Conservation (phyloP, 2,329 filamentous ascomycete species). For the Cordyceps javanica region DNA sequence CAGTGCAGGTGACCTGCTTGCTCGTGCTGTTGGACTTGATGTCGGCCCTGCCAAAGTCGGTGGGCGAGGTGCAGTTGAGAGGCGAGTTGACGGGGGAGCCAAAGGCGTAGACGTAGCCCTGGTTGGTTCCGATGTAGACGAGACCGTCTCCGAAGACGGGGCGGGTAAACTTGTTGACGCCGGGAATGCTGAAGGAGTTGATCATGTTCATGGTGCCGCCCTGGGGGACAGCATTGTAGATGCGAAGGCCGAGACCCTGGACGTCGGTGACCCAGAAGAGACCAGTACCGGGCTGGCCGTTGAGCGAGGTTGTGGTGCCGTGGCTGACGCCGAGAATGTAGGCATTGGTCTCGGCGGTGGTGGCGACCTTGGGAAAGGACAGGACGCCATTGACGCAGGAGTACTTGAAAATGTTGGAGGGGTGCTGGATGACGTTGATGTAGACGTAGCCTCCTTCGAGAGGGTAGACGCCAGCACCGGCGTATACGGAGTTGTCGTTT, state of each 20-base stretch:
- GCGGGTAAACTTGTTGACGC: conserved; percentile 49
- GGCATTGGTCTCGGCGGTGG: conserved; percentile 43
- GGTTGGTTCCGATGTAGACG: conserved; percentile 46
- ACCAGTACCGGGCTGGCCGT: conserved; percentile 47
- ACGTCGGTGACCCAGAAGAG: conserved; percentile 52
- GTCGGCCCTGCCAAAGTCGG: conserved; percentile 40
- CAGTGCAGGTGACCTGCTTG: conserved; percentile 39
- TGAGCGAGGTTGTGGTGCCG: conserved; percentile 49
- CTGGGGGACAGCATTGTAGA: conserved; percentile 46
- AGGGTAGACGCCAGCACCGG: conserved; percentile 41
- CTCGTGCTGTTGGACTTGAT: conserved; percentile 28
- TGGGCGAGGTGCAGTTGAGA: conserved; percentile 45
- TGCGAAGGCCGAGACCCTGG: conserved; percentile 43
- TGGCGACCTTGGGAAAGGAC: conserved; percentile 47
- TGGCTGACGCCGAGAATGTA: conserved; percentile 51
- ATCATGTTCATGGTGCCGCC: conserved; percentile 41
- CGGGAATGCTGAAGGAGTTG: conserved; percentile 44
- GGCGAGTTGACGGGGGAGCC: conserved; percentile 49
- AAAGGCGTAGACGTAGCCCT: conserved; percentile 48
- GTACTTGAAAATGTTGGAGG: conserved; percentile 53
- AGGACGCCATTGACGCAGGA: conserved; percentile 45
- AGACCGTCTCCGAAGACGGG: conserved; percentile 52
- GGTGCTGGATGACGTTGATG: conserved; percentile 46
- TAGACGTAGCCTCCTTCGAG: conserved; percentile 44
- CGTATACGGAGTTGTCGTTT: conserved; percentile 39